These are phyloP conservation scores for Panicum miliaceum DNA, from an alignment of 176 grass and related monocot species.

Conservation along the genomic window DNA sequence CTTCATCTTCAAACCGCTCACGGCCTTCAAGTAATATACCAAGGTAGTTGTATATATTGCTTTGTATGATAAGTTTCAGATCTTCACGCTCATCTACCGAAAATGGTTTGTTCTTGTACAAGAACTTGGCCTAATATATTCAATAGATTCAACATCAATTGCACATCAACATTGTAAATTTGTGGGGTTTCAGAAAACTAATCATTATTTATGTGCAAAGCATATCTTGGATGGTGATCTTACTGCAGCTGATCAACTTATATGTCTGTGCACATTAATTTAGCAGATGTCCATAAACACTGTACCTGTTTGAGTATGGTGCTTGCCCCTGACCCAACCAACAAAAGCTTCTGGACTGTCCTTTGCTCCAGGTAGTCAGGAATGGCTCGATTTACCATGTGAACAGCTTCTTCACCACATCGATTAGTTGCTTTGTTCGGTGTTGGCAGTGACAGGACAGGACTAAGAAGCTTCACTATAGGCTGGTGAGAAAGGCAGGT, in stretches of 20 bases:
- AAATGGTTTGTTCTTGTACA: conserved; percentile 81
- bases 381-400: conserved; percentile 47
- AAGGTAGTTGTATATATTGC: conserved; percentile 89
- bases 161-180: conserved; percentile 11
- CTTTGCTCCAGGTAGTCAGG: conserved; percentile 75
- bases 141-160: conserved; percentile 42
- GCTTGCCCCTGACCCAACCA: conserved; percentile 89
- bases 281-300: conserved; percentile 11
- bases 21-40: conserved; percentile 84
- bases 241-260: conserved; percentile 27
- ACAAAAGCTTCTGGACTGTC: conserved; percentile 68
- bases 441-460: conserved; percentile 84
- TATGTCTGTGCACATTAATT: neutral
- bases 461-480: conserved; percentile 90
- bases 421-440: conserved; percentile 63
- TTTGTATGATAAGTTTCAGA: conserved; percentile 90
- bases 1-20: conserved; percentile 89
- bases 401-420: conserved; percentile 51
- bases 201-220: conserved; percentile 14
- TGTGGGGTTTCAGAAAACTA: neutral
- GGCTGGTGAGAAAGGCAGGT: conserved; percentile 56
- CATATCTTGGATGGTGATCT: conserved; percentile 13
- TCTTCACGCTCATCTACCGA: conserved; percentile 77
- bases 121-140: conserved; percentile 76
- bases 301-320: conserved; percentile 97